Percentiles rank a stretch among this genome's conserved stretches.
phyloP scores from a whole-genome alignment of 2,329 filamentous ascomycete genomes.

The Cercospora zeina region DNA sequence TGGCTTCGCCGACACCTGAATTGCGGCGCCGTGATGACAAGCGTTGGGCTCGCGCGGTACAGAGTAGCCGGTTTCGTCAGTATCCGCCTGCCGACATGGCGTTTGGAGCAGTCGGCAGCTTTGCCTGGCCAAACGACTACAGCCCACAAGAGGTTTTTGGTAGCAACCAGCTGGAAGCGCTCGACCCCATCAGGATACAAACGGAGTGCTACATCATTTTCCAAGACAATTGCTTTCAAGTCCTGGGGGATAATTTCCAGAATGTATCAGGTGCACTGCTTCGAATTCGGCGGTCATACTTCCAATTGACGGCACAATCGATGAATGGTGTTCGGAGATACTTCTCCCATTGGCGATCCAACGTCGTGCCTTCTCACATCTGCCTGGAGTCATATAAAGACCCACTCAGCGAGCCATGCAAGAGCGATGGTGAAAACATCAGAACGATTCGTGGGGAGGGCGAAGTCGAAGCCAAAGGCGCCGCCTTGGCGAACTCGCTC shows the following conservation, averaged over 20 bases:
- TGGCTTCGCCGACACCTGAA: conserved; percentile 29
- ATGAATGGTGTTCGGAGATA: conserved; percentile 32
- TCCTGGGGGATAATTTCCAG: conserved; percentile 34
- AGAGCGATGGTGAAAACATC: background rate
- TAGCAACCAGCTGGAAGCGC: conserved; percentile 44
- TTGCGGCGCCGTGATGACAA: conserved; percentile 30
- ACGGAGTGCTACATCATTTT: conserved; percentile 46
- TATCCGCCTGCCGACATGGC: conserved; percentile 28
- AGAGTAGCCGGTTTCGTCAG: conserved; percentile 32
- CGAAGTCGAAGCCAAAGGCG: background rate
- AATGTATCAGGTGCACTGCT: conserved; percentile 38
- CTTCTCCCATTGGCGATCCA: conserved; percentile 33
- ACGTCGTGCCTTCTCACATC: conserved; percentile 24
- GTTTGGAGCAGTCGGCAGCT: conserved; percentile 41
- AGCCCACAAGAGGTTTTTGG: conserved; percentile 47
- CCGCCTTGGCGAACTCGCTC: background rate
- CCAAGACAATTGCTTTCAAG: conserved; percentile 34
- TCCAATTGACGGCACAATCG: conserved; percentile 41
- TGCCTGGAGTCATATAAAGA: conserved; percentile 24
- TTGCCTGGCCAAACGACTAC: conserved; percentile 52
- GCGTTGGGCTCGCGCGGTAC: conserved; percentile 32
- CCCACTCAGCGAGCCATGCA: conserved; percentile 8
- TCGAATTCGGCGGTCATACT: conserved; percentile 43
- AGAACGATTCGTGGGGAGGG: conserved; percentile 4
- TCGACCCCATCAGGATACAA: conserved; percentile 49